Percentiles rank a stretch among this genome's conserved stretches.
Conservation (phyloP, 2,329 filamentous ascomycete genomes). For the Cercospora nicotianae region DNA sequence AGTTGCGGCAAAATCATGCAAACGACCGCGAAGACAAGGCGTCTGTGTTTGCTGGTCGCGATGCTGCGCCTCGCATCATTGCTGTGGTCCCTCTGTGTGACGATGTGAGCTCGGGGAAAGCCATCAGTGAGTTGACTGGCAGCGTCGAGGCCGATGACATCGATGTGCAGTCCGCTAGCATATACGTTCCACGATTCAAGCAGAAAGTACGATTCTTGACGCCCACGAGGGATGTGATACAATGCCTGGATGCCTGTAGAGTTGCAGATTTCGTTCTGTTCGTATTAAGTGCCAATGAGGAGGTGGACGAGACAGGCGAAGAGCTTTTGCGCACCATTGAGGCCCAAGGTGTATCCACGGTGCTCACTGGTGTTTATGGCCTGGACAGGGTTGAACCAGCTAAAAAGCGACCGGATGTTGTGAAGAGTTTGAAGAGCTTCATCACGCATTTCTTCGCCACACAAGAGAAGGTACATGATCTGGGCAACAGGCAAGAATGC, state of each 20-base stretch:
- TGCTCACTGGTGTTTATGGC: slow-evolving; percentile 74
- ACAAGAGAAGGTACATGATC: slow-evolving; percentile 84
- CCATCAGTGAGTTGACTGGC: slow-evolving; percentile 69
- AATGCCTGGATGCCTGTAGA: slow-evolving; percentile 80
- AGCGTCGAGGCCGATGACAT: slow-evolving; percentile 77
- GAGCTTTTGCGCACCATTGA: slow-evolving; percentile 82
- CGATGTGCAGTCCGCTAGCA: slow-evolving; percentile 57
- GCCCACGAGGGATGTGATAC: slow-evolving; percentile 69
- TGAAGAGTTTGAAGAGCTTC: slow-evolving; percentile 84
- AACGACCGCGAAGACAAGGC: slow-evolving; percentile 77
- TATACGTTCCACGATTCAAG: slow-evolving; percentile 86
- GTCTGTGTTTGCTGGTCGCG: slow-evolving; percentile 79
- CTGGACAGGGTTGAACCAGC: slow-evolving; percentile 74
- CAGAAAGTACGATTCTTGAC: slow-evolving; percentile 88
- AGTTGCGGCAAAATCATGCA: slow-evolving; percentile 80
- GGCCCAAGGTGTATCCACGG: slow-evolving; percentile 89
- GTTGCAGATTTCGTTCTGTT: slow-evolving; percentile 90
- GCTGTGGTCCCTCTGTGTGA: slow-evolving; percentile 81
- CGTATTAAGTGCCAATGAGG: slow-evolving; percentile 75
- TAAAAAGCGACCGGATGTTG: slow-evolving; percentile 74
- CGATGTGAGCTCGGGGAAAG: slow-evolving; percentile 66
- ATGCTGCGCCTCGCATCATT: slow-evolving; percentile 84
- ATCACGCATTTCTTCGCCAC: slow-evolving; percentile 93
- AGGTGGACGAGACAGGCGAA: slow-evolving; percentile 83
- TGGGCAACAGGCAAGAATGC: slow-evolving; percentile 87